Evolutionary conservation across 768 basidiomycete genomes (phyloP).

Genomic region (Agaricus blazei): DNA sequence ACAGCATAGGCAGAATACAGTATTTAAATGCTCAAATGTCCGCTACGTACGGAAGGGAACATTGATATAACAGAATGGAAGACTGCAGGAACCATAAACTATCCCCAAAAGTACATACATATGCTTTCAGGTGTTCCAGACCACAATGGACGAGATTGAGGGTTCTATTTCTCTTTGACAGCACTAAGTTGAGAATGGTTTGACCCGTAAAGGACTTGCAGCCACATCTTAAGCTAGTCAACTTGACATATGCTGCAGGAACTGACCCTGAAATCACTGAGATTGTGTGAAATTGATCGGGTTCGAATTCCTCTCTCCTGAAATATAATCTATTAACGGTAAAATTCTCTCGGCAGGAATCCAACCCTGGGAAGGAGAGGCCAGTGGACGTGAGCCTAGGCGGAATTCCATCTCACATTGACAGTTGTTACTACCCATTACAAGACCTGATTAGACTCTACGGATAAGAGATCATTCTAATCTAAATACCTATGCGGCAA

Average conservation of each 20-base stretch:
- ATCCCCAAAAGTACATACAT: too few species aligned
- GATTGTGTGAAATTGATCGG: slow-evolving; percentile 19
- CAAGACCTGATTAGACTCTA: neutral
- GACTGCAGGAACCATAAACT: too few species aligned
- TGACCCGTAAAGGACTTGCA: slow-evolving; percentile 27
- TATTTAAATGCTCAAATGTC: too few species aligned
- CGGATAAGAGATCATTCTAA: neutral
- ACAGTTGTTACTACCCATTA: slow-evolving; percentile 21
- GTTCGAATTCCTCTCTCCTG: slow-evolving; percentile 18
- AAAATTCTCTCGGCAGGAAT: neutral
- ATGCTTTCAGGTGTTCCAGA: too few species aligned
- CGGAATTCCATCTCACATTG: slow-evolving; percentile 29
- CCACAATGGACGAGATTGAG: too few species aligned
- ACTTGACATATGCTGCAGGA: slow-evolving; percentile 29
- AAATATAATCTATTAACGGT: slow-evolving; percentile 11
- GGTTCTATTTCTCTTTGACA: slow-evolving; percentile 17
- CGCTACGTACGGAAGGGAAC: too few species aligned
- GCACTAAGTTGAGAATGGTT: slow-evolving; percentile 25
- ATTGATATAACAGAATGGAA: too few species aligned
- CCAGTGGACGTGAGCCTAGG: slow-evolving; percentile 27
- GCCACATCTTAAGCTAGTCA: slow-evolving; percentile 25
- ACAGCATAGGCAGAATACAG: too few species aligned
- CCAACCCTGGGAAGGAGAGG: neutral
- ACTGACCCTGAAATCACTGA: slow-evolving; percentile 19
- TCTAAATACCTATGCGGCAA: too few species aligned